Conservation (phyloP, 2,329 filamentous ascomycete genomes). For the Tolypocladium pustulatum region DNA sequence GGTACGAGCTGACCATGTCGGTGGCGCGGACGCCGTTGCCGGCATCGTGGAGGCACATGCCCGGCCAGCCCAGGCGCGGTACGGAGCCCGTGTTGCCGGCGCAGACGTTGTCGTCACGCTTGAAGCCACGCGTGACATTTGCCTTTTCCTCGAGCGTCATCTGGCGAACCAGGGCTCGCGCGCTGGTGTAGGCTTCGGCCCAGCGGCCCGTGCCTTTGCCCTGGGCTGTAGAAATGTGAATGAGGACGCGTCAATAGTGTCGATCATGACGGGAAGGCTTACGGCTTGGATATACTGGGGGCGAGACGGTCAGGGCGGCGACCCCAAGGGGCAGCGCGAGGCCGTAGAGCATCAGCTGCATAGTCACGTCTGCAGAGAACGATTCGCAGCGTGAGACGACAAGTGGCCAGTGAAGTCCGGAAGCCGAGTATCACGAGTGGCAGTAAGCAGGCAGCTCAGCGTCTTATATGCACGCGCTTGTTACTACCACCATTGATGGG, state of each 20-base stretch:
- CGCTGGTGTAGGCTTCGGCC: slow-evolving; percentile 48
- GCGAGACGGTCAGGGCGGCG: slow-evolving; percentile 8
- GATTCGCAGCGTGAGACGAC: not conserved
- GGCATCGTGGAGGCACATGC: slow-evolving; percentile 38
- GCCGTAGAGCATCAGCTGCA: not conserved
- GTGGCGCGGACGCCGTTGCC: slow-evolving; percentile 37
- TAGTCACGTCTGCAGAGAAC: not conserved
- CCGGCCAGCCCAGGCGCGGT: slow-evolving; percentile 32
- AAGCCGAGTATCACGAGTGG: not conserved
- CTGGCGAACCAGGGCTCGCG: slow-evolving; percentile 43
- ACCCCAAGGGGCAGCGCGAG: slow-evolving; percentile 2
- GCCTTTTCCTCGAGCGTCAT: slow-evolving; percentile 59
- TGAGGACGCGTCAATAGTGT: not conserved
- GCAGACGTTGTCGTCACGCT: slow-evolving; percentile 36
- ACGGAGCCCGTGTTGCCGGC: slow-evolving; percentile 36
- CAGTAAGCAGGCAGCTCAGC: not conserved
- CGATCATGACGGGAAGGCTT: not conserved
- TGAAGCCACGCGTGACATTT: slow-evolving; percentile 40
- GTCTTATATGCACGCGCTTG: not conserved
- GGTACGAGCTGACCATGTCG: slow-evolving; percentile 37
- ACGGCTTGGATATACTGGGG: slow-evolving; percentile 15
- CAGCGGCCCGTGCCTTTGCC: slow-evolving; percentile 30
- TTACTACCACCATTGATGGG: not conserved
- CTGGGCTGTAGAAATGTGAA: slow-evolving; percentile 10
- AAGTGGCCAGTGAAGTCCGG: not conserved